phyloP scores from a whole-genome alignment of 305 asterid species.

The Ajuga reptans region DNA sequence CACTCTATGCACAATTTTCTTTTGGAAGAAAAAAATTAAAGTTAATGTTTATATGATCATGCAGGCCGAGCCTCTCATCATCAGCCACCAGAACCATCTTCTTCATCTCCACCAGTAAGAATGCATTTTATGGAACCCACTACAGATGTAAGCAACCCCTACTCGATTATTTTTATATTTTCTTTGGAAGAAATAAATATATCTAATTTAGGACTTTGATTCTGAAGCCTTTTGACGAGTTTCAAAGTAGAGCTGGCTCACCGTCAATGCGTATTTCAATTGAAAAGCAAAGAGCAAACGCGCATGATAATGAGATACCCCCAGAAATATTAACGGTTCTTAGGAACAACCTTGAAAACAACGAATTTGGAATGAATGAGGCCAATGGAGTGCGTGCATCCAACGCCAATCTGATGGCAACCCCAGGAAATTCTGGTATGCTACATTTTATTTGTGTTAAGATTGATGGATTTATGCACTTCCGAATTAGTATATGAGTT shows the following conservation, averaged over 20 bases:
- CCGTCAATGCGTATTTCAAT: conserved; percentile 32
- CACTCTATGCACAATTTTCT: conserved; percentile 10
- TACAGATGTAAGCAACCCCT: conserved; percentile 43
- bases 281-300: conserved; percentile 51
- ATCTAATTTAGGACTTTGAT: conserved; percentile 31
- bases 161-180: neutral
- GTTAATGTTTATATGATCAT: conserved; percentile 7
- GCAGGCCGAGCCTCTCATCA: conserved; percentile 48
- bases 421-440: conserved; percentile 69
- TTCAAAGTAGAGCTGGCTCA: conserved; percentile 39
- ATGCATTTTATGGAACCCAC: conserved; percentile 33
- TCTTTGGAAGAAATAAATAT: neutral
- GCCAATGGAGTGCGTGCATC: conserved; percentile 34
- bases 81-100: conserved; percentile 59
- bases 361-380: conserved; percentile 24
- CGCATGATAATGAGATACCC: conserved; percentile 25
- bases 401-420: conserved; percentile 40
- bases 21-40: neutral
- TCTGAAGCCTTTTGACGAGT: conserved; percentile 54
- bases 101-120: conserved; percentile 50
- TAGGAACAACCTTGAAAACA: conserved; percentile 31
- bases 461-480: neutral
- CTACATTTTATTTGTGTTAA: neutral
- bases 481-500: conserved; percentile 11
- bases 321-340: conserved; percentile 42